Conservation (phyloP, 2,329 filamentous ascomycete species). For the Colletotrichum sp. region DNA sequence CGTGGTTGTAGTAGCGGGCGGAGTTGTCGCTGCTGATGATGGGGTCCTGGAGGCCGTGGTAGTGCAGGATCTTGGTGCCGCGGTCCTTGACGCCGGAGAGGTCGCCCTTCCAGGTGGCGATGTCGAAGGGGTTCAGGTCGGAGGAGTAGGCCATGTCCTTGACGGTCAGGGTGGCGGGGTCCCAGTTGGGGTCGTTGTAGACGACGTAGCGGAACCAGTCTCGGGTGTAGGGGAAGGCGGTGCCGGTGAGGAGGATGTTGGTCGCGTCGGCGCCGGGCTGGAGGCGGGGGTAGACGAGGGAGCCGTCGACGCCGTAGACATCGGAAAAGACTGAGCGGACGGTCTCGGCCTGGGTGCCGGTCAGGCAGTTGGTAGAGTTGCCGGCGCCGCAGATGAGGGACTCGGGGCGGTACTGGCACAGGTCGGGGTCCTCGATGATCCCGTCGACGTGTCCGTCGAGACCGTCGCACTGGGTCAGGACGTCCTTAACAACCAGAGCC, state of each 20-base stretch:
- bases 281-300: conserved; percentile 46
- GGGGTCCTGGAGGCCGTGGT: conserved; percentile 49
- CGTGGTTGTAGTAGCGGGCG: conserved; percentile 53
- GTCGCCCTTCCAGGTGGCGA: conserved; percentile 44
- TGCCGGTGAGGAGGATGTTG: conserved; percentile 42
- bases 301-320: conserved; percentile 33
- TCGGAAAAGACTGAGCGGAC: conserved; percentile 36
- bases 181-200: conserved; percentile 41
- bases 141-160: conserved; percentile 39
- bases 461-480: conserved; percentile 33
- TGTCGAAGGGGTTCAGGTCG: conserved; percentile 38
- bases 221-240: conserved; percentile 30
- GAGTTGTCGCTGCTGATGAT: conserved; percentile 49
- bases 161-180: conserved; percentile 35
- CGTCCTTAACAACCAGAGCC: conserved; percentile 14
- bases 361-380: not conserved
- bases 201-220: conserved; percentile 45
- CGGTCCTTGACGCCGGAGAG: conserved; percentile 41
- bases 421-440: conserved; percentile 21
- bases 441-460: conserved; percentile 28
- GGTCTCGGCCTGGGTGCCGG: conserved; percentile 39
- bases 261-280: conserved; percentile 55
- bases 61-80: conserved; percentile 51
- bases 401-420: conserved; percentile 41
- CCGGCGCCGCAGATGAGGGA: conserved; percentile 41